Conservation (phyloP, 129 eudicot genomes). For the Tanacetum coccineum region DNA sequence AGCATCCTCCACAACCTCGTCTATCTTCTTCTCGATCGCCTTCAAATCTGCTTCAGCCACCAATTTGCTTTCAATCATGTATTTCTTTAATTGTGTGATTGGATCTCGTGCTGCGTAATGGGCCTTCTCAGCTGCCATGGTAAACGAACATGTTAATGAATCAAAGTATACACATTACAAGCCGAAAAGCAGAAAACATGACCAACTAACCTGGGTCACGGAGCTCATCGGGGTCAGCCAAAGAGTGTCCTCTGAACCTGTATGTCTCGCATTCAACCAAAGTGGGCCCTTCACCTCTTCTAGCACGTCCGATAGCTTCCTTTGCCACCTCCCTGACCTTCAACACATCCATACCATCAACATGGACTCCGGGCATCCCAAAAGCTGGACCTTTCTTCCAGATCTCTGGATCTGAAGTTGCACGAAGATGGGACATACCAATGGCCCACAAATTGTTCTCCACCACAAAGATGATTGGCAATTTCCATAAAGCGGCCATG, state of each 20-base stretch:
- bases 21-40: slow-evolving; percentile 30
- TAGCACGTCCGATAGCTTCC: slow-evolving; percentile 28
- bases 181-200: neutral
- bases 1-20: slow-evolving; percentile 25
- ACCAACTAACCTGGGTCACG: slow-evolving; percentile 25
- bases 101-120: slow-evolving; percentile 28
- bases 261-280: slow-evolving; percentile 31
- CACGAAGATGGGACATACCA: slow-evolving; percentile 33
- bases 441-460: slow-evolving; percentile 32
- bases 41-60: slow-evolving; percentile 24
- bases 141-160: neutral
- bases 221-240: slow-evolving; percentile 33
- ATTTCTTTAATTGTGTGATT: slow-evolving; percentile 24
- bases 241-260: slow-evolving; percentile 32
- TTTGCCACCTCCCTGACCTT: slow-evolving; percentile 30
- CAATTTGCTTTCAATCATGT: slow-evolving; percentile 21
- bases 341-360: slow-evolving; percentile 33
- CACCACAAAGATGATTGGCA: slow-evolving; percentile 26
- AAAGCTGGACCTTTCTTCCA: slow-evolving; percentile 32
- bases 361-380: slow-evolving; percentile 30
- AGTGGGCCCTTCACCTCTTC: slow-evolving; percentile 29
- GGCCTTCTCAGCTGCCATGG: slow-evolving; percentile 26
- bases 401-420: slow-evolving; percentile 28
- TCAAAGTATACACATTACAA: neutral
- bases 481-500: slow-evolving; percentile 28